Evolutionary conservation across 495 filamentous ascomycete species (phyloP).

Genomic region (Podospora bellae-mahoneyi): DNA sequence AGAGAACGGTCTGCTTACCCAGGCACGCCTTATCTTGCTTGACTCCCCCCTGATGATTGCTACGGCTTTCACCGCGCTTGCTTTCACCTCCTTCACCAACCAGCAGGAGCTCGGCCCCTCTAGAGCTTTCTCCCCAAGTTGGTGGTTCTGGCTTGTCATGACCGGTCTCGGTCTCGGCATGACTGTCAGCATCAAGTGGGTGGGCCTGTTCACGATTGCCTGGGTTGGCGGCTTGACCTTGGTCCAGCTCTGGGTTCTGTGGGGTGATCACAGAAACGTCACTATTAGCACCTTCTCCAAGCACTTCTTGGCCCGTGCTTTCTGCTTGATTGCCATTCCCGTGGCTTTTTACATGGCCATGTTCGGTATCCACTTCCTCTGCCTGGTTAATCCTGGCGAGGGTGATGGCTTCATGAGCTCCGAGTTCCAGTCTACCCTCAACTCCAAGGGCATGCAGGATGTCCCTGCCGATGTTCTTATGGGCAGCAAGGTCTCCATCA

Average conservation of each 20-base stretch:
- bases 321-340: conserved; percentile 91
- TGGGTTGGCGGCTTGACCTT: conserved; percentile 93
- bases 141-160: conserved; percentile 96
- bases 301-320: conserved; percentile 85
- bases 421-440: conserved; percentile 96
- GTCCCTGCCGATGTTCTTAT: conserved; percentile 88
- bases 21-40: conserved; percentile 90
- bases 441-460: conserved; percentile 92
- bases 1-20: conserved; percentile 95
- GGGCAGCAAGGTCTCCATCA: conserved; percentile 79
- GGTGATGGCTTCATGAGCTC: conserved; percentile 99
- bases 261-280: conserved; percentile 82
- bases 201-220: conserved; percentile 95
- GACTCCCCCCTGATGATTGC: conserved; percentile 93
- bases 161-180: conserved; percentile 86
- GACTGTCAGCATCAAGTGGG: conserved; percentile 97
- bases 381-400: conserved; percentile 89
- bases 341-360: conserved; percentile 87
- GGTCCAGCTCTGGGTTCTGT: conserved; percentile 88
- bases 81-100: conserved; percentile 92
- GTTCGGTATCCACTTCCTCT: conserved; percentile 94
- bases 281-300: conserved; percentile 86
- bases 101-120: conserved; percentile 90
- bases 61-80: conserved; percentile 85
- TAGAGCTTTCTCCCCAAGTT: conserved; percentile 78